Base-by-base conservation (phyloP, 164 flowering plant genomes). In the Nymphaea thermarum region DNA sequence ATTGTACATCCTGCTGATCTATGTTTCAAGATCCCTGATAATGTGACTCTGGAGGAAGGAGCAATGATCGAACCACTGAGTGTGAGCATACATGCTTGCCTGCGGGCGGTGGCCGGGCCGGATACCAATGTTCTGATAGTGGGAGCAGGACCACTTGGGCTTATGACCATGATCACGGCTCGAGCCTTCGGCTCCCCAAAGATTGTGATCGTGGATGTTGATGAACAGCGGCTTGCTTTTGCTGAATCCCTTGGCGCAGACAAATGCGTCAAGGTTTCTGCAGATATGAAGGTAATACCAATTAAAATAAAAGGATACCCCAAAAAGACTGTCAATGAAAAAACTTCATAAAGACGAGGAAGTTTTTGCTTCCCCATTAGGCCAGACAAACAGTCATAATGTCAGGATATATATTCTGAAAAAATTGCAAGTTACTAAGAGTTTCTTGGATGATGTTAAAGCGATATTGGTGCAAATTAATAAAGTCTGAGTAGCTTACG, bases 41-140 rank as follows among this genome's bases (percentile, higher is more conserved):
- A 83, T 73, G 85, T 87, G 76, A 89, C 88, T 75, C 80, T 89
- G 75, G 93, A 87, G 71, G 96, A 86, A 79, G 96, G 93, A 25
- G 96, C 96, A 25, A 86, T 89, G 89, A 86, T 89, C 71, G 96
- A 89, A 74, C 96, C 93, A 10, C 73, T 89, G 36, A 89, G 96
- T 68, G 96, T 89, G 43, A 91, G 91, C 53, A 87, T 89, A 43
- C 93, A 89, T 76, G 96, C 88, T 68, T 89, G 96, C 71, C 85
- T 86, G 12, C 85, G 93, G 43, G 91, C 91, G 43, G 68, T 80
- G 45, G 67, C 85, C 68, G 91, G 93, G 62, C 88, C 91, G 2
- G 89, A 82, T 70, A 83, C 87, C 41, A 87, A 77, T 67, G 89
- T 84, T 1, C 69, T 87, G 77, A 66, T 87, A 65, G 81, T 87